Conservation (phyloP, 192 early-diverging fungal species). For the Podila clonocystis region DNA sequence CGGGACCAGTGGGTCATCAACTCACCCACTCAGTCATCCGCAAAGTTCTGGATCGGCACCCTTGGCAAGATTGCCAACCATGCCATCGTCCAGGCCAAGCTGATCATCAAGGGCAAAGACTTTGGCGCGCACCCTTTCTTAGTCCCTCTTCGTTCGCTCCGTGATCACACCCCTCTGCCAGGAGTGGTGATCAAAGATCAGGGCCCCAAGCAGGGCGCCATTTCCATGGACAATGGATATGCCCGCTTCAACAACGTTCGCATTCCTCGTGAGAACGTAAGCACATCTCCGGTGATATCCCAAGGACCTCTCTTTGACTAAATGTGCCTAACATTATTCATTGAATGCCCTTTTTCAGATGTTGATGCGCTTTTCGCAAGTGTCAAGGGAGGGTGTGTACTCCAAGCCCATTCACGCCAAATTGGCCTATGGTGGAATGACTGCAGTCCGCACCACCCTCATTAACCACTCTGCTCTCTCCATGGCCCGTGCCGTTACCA, state of each 20-base stretch:
- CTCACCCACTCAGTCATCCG: constrained; percentile 77
- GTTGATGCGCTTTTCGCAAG: constrained; percentile 89
- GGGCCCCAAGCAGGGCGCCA: constrained; percentile 89
- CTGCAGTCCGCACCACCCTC: constrained; percentile 76
- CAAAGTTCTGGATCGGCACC: constrained; percentile 92
- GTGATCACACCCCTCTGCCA: constrained; percentile 74
- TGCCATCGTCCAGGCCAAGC: constrained; percentile 85
- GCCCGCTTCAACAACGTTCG: constrained; percentile 81
- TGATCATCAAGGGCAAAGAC: constrained; percentile 79
- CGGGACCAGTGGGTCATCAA: constrained; percentile 89
- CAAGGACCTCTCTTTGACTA: neutral
- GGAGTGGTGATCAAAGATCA: constrained; percentile 86
- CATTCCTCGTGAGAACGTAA: constrained; percentile 80
- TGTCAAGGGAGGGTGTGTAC: constrained; percentile 73
- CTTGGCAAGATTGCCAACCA: constrained; percentile 82
- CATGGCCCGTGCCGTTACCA: constrained; percentile 66
- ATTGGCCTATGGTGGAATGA: constrained; percentile 81
- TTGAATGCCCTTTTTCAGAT: constrained; percentile 62
- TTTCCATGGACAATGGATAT: constrained; percentile 88
- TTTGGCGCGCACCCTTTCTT: constrained; percentile 84
- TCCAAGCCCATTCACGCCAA: constrained; percentile 79
- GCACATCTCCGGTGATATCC: neutral
- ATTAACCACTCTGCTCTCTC: constrained; percentile 66
- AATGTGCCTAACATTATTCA: too few species aligned
- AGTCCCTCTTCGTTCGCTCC: constrained; percentile 80